These are phyloP conservation scores for Backusella macrospora DNA, from an alignment of 192 early-diverging fungal genomes.

Conservation along the genomic window DNA sequence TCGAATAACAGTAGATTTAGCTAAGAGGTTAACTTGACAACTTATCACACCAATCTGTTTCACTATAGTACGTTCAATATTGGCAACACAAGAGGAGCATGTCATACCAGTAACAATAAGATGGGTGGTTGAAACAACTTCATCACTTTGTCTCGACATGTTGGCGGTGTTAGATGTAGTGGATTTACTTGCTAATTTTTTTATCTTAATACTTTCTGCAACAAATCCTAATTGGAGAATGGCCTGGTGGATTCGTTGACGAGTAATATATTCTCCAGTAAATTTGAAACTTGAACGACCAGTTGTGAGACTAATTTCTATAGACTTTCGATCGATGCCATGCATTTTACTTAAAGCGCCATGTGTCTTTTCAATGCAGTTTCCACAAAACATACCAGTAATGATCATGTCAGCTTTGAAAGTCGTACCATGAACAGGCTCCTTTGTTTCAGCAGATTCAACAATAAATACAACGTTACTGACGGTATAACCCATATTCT, in stretches of 20 bases:
- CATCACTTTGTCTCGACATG: constrained; percentile 34
- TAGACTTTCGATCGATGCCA: constrained; percentile 28
- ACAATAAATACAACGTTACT: constrained; percentile 23
- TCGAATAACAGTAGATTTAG: constrained; percentile 51
- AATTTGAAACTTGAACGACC: constrained; percentile 53
- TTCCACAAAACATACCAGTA: constrained; percentile 47
- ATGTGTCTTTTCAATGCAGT: constrained; percentile 45
- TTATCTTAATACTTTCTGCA: constrained; percentile 57
- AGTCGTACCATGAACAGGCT: background rate
- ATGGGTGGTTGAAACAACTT: constrained; percentile 53
- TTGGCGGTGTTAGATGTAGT: constrained; percentile 69
- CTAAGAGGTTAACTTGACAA: constrained; percentile 55
- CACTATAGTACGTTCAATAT: constrained; percentile 70
- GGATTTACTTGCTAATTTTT: constrained; percentile 63
- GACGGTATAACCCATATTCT: constrained; percentile 24
- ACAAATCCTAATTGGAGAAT: constrained; percentile 47
- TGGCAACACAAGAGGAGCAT: constrained; percentile 76
- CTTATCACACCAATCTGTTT: constrained; percentile 46
- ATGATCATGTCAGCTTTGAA: constrained; percentile 39
- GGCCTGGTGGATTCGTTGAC: constrained; percentile 37
- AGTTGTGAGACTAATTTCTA: constrained; percentile 51
- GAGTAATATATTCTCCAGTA: constrained; percentile 41
- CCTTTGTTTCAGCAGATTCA: background rate
- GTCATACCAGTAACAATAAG: constrained; percentile 97
- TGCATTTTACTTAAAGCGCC: constrained; percentile 32